Base-by-base conservation (phyloP, 371 early-diverging fungal species). In the Batrachochytrium dendrobatidis region DNA sequence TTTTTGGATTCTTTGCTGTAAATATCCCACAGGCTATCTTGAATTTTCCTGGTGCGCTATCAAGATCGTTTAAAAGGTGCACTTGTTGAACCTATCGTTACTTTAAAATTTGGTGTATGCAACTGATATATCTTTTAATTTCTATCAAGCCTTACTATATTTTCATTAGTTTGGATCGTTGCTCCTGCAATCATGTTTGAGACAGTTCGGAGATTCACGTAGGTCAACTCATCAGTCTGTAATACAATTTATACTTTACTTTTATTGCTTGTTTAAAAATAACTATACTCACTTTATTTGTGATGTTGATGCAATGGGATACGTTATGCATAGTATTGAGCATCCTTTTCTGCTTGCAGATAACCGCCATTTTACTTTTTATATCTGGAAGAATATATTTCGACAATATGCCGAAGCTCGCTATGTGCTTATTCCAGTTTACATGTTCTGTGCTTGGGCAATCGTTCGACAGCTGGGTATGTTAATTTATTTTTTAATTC, bases 261-360 rank as follows among this genome's bases (percentile, higher is more conserved):
- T 39, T 20, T 17, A 39, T 39, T 15, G 39, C 39, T 39, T 39
- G 17, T 15, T 17, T 39, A 20, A 39, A 22, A 59, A 71, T 44
- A 66, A 67, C 56, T 82, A 15, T 39, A 20, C 15, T 74, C 68
- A 88, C 87, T 85, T 78, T 73, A 74, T 77, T 63, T 33, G 5
- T 3, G 25, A 8, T 44, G 43, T 5, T 43, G 24, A 8, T 20
- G 12, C 39, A n/a, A 39, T 39, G 12, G 39, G n/a, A 12, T 12
- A n/a, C 12, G 12, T 12, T 12, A 39, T 39, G 39, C 15, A 39
- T 46, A 92, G 89, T 2, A 77, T 83, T 55, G 92, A 88, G 60
- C 98, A 97, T 68, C 94, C 95, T 17, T 97, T 95, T 68, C 66
- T 97, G 49, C 78, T 95, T 34, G 86, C 89, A 61, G 98, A 97